Percentiles rank a stretch among this genome's conserved stretches.
phyloP scores from a whole-genome alignment of 1,139 yeast species.

The Yamadazyma buinensis region DNA sequence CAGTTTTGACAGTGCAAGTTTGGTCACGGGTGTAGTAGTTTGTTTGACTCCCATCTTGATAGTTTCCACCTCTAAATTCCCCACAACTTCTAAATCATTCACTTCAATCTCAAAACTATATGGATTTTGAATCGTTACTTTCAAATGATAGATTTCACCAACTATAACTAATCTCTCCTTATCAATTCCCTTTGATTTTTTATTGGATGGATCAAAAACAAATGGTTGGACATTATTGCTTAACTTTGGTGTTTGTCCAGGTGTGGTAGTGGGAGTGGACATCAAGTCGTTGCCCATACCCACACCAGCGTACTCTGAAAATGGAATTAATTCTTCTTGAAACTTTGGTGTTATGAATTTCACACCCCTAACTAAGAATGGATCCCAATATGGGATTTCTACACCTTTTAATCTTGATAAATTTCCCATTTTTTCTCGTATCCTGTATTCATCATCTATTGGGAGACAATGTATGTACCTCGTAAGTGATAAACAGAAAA shows the following conservation, averaged over 20 bases:
- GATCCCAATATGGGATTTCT: constrained; percentile 63
- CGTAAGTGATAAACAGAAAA: constrained; percentile 52
- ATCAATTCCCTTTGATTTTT: constrained; percentile 12
- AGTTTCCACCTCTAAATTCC: constrained; percentile 29
- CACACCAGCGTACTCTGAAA: constrained; percentile 20
- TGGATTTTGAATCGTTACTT: constrained; percentile 71
- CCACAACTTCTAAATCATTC: constrained; percentile 44
- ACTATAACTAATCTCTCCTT: constrained; percentile 43
- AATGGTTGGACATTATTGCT: constrained; percentile 6
- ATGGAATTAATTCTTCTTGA: constrained; percentile 30
- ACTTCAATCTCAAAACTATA: constrained; percentile 72
- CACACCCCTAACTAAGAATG: constrained; percentile 55
- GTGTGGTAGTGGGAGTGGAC: constrained; percentile 4
- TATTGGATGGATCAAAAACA: constrained; percentile 33
- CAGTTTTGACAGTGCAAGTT: constrained; percentile 6
- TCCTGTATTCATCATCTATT: constrained; percentile 31
- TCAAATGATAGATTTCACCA: constrained; percentile 53
- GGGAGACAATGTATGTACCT: constrained; percentile 49
- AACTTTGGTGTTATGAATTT: constrained; percentile 24
- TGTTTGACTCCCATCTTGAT: constrained; percentile 12
- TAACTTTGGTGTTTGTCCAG: constrained; percentile 4
- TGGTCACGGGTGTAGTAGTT: neutral
- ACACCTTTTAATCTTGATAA: constrained; percentile 15
- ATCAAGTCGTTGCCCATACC: neutral
- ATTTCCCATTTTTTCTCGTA: constrained; percentile 25